Evolutionary conservation across 2,329 filamentous ascomycete species (phyloP).

Genomic region (Neonectria punicea): DNA sequence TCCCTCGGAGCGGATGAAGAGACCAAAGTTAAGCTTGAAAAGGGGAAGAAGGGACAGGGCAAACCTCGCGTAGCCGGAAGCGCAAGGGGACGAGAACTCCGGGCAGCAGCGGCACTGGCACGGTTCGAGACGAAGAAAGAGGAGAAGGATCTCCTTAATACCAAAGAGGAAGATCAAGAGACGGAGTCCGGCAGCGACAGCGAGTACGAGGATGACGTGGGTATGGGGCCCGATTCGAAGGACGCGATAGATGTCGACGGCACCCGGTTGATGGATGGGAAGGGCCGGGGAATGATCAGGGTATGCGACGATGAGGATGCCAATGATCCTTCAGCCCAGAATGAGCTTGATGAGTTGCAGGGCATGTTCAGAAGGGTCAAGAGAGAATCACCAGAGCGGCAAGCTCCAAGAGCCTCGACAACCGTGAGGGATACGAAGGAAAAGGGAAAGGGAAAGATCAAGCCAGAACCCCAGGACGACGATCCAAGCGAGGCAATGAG

Average conservation of each 20-base stretch:
- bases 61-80: constrained; percentile 81
- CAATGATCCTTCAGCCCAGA: constrained; percentile 56
- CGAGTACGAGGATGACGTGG: constrained; percentile 59
- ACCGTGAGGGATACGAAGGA: not conserved
- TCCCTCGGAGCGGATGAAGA: constrained; percentile 76
- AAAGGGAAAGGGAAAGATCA: not conserved
- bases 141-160: constrained; percentile 39
- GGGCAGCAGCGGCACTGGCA: constrained; percentile 80
- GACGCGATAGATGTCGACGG: constrained; percentile 74
- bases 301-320: constrained; percentile 77
- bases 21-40: constrained; percentile 73
- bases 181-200: constrained; percentile 59
- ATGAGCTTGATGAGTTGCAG: constrained; percentile 73
- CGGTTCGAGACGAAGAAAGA: constrained; percentile 72
- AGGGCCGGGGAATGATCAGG: constrained; percentile 75
- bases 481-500: not conserved
- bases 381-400: constrained; percentile 27
- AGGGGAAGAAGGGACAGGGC: constrained; percentile 68
- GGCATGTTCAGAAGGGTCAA: constrained; percentile 48
- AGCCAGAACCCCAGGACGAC: not conserved
- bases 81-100: constrained; percentile 77
- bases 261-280: constrained; percentile 69
- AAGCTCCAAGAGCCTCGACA: not conserved
- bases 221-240: constrained; percentile 54
- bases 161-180: constrained; percentile 47